Evolutionary conservation across 495 filamentous ascomycete genomes (phyloP), one percentile per base, ranked within the genome.

Genomic region (Aspergillus ellipticus): DNA sequence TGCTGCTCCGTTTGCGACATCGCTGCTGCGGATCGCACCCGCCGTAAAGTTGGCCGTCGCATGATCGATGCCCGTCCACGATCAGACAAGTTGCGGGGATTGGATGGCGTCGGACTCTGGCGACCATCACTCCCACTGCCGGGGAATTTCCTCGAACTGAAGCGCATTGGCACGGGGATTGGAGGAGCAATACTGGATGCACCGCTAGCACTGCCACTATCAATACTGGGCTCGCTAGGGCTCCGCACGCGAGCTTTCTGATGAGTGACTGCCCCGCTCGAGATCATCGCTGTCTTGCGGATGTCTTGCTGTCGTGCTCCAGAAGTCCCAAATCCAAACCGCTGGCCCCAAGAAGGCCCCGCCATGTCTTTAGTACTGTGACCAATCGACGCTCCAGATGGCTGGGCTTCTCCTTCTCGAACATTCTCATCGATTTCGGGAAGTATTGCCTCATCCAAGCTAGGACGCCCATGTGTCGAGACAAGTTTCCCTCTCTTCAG

Each of bases 91-190:
- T 77, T 76, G 31, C 74, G 69, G 58, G 66, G 74, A 48, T 65
- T 66, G 47, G 72, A 79, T 59, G 73, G 85, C n/a, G 89, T 91
- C 13, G 93, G 92, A 57, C 89, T 96, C 53, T 83, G 82, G 15
- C 82, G 84, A 26, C 88, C 88, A 55, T 97, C 92, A 54, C 89
- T 95, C 29, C 79, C 71, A 61, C 82, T 87, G 51, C 86, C 68
- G 5, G 85, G 83, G 31, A 86, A 79, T 61, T 88, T 87, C 58
- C 90, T 83, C 3, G 94, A 97, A 66, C 93, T 97, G 16, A 89
- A 85, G 51, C 94, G 81, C 10, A 86, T 88, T 4, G 94, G 94
- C 8, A 98, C 92, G 0, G 95, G 92, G 76, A 96, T 96, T 7
- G 90, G 90, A 20, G 90, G 90, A 28, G 75, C 71, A 53, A 76